Evolutionary conservation across 345 rosid genomes (phyloP).

Genomic region (Trapa incisa): DNA sequence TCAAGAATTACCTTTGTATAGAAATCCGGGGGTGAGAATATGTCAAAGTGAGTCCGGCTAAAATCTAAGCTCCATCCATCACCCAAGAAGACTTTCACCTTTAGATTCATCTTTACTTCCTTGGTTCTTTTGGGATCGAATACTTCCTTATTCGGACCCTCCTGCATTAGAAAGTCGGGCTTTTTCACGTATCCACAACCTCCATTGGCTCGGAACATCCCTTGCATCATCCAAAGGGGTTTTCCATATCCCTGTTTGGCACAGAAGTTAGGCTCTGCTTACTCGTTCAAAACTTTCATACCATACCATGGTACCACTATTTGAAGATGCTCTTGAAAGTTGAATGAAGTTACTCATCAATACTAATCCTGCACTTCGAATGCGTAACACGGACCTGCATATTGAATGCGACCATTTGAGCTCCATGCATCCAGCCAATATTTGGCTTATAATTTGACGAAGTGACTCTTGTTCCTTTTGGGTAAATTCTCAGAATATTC

Average conservation of each 20-base stretch:
- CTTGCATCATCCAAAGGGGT: slow-evolving; percentile 83
- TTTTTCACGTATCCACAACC: slow-evolving; percentile 87
- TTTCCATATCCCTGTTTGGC: slow-evolving; percentile 61
- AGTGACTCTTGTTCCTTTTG: slow-evolving; percentile 69
- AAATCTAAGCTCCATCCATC: slow-evolving; percentile 88
- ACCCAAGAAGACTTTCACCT: slow-evolving; percentile 77
- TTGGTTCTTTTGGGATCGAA: slow-evolving; percentile 48
- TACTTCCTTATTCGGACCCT: slow-evolving; percentile 29
- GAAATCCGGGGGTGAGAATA: slow-evolving; percentile 89
- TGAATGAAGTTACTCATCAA: background rate
- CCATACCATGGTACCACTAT: background rate
- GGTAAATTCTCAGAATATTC: slow-evolving; percentile 73
- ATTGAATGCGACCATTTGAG: slow-evolving; percentile 97
- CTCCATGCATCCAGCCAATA: slow-evolving; percentile 94
- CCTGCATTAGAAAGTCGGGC: slow-evolving; percentile 48
- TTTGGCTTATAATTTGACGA: slow-evolving; percentile 85
- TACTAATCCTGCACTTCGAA: background rate
- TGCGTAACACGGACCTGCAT: slow-evolving; percentile 42
- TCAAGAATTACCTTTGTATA: slow-evolving; percentile 49
- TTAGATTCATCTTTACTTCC: slow-evolving; percentile 41
- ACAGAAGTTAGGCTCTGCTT: background rate
- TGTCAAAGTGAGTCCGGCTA: slow-evolving; percentile 68
- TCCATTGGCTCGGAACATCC: slow-evolving; percentile 88
- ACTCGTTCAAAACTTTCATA: background rate
- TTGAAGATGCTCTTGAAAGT: background rate